Base-by-base conservation (phyloP, 2,329 filamentous ascomycete species). In the Colletotrichum gigasporum region DNA sequence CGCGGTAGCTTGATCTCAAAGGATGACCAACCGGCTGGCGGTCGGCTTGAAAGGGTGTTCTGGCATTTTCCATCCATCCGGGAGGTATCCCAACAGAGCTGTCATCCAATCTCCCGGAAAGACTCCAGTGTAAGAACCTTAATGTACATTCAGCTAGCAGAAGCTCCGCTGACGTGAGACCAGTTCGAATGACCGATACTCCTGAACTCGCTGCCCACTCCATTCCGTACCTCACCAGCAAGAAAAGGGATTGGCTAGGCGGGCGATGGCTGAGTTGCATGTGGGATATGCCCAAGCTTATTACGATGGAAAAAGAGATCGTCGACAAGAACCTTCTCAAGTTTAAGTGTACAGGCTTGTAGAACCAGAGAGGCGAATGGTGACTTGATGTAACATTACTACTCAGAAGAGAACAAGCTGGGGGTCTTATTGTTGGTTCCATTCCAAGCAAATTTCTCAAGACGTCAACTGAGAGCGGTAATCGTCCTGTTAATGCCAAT, bases 61-160 rank as follows among this genome's bases (percentile, higher is more conserved):
- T 81, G 14, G 74, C 77, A 5, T 79, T 79, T 48, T 71, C 73
- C 2, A 54, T 83, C 0, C 78, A 83, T 69, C 79, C 79, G 1
- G 79, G 73, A 2, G 74, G 72, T 2, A 71, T 79, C 5, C 57
- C 68, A n/a, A 83, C 81, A 3, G 75, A 81, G 4, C 14, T 67
- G 10, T 67, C 65, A 1, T 56, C 57, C 22, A 66, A 66, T 5
- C 18, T 67, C 8, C 65, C 65, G 2, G 65, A 67, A 4, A 58
- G 45, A 1, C 57, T 66, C 4, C 64, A 63, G 3, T 67, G 65
- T 67, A n/a, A 41, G 35, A 48, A 4, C 7, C 0, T 7, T 8
- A 2, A 18, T 7, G 14, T 3, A n/a, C n/a, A 3, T 0, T 16
- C 3, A 5, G 0, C 24, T 8, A 4, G 2, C 5, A 12, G 30